These are phyloP conservation scores for Naematelia aurantialba DNA, from an alignment of 768 basidiomycete genomes.

Conservation along the genomic window DNA sequence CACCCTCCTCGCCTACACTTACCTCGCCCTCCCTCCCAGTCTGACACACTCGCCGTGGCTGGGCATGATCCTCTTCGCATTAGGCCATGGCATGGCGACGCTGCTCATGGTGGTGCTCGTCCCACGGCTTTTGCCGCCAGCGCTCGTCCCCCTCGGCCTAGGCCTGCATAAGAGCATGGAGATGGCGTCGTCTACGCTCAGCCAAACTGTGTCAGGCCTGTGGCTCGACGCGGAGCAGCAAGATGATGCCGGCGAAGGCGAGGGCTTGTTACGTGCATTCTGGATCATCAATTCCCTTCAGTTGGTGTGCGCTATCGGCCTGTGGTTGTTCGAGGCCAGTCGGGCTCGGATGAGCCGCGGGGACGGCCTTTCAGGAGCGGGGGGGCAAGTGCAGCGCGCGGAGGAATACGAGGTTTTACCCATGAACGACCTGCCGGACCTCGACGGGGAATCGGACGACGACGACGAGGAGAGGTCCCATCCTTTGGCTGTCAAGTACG, in stretches of 20 bases:
- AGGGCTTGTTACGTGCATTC: conserved; percentile 15
- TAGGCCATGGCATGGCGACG: conserved; percentile 31
- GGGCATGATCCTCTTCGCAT: conserved; percentile 23
- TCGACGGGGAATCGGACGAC: conserved; percentile 8
- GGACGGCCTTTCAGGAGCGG: neutral
- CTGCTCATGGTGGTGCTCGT: conserved; percentile 34
- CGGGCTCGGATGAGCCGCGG: conserved; percentile 1
- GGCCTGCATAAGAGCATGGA: conserved; percentile 35
- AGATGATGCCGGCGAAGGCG: neutral
- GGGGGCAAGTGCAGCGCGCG: neutral
- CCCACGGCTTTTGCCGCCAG: conserved; percentile 19
- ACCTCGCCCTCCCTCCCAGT: conserved; percentile 16
- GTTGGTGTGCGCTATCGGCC: conserved; percentile 6
- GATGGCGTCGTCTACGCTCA: conserved; percentile 19
- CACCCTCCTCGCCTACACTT: conserved; percentile 22
- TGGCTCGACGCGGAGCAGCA: conserved; percentile 20
- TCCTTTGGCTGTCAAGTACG: too few relatives aligned
- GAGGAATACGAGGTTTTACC: conserved; percentile 17
- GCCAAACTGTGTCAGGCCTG: conserved; percentile 26
- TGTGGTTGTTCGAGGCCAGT: conserved; percentile 18
- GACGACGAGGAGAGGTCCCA: conserved; percentile 4
- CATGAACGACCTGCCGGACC: too few relatives aligned
- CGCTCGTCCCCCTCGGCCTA: conserved; percentile 25
- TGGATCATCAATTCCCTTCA: conserved; percentile 27
- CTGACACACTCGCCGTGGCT: conserved; percentile 18